These are phyloP conservation scores for Puccinia hordei DNA, from an alignment of 1,284 basidiomycete species.

Conservation along the genomic window DNA sequence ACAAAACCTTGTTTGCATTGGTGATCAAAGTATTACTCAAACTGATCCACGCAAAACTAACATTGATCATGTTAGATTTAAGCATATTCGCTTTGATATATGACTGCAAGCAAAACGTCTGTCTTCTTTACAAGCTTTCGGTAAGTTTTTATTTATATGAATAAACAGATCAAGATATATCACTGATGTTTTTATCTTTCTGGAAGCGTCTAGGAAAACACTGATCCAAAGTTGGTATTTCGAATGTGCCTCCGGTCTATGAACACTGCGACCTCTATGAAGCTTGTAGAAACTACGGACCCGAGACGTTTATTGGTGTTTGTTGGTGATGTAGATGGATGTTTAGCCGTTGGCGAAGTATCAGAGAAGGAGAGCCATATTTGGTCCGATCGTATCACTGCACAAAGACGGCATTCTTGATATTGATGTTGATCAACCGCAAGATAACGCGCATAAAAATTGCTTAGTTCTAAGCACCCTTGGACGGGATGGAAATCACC, in stretches of 20 bases:
- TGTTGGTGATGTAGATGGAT: neutral
- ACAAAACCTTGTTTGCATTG: neutral
- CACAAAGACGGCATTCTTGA: conserved; percentile 17
- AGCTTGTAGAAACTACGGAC: neutral
- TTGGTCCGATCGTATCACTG: neutral
- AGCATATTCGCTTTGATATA: neutral
- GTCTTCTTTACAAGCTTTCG: conserved; percentile 25
- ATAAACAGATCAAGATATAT: neutral
- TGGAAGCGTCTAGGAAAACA: neutral
- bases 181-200: neutral
- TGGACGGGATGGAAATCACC: conserved; percentile 9
- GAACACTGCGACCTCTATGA: neutral
- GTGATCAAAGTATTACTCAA: neutral
- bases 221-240: neutral
- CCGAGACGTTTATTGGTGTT: neutral
- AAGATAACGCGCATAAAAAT: neutral
- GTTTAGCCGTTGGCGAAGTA: neutral
- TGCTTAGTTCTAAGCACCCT: neutral
- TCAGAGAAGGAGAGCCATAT: neutral
- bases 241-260: neutral
- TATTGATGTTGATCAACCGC: neutral
- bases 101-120: conserved; percentile 14
- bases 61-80: neutral
- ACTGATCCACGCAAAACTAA: neutral
- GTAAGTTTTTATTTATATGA: neutral